phyloP scores from a whole-genome alignment of 2,329 filamentous ascomycete species.

The Epichloe sylvatica region DNA sequence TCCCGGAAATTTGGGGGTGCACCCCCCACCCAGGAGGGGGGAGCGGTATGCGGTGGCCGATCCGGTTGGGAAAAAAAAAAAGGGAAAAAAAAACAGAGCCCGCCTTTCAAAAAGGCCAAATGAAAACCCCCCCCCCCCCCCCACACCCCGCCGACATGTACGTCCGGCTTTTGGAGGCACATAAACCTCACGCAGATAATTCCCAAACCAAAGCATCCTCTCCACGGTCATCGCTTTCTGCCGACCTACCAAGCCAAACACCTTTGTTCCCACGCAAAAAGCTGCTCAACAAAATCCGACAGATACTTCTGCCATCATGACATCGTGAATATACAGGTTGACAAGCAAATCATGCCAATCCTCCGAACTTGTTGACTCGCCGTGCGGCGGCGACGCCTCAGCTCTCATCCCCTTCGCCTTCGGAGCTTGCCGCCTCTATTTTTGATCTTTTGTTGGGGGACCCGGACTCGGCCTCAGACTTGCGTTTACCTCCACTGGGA shows the following conservation, averaged over 20 bases:
- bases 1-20: too few relatives aligned
- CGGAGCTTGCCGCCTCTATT: slow-evolving; percentile 30
- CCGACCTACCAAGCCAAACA: slow-evolving; percentile 2
- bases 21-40: too few relatives aligned
- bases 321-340: slow-evolving; percentile 20
- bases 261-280: slow-evolving; percentile 8
- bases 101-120: too few relatives aligned
- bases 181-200: not conserved
- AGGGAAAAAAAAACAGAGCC: too few relatives aligned
- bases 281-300: slow-evolving; percentile 5
- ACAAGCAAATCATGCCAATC: slow-evolving; percentile 1
- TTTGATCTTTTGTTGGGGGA: slow-evolving; percentile 43
- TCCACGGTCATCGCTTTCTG: not conserved
- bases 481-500: slow-evolving; percentile 41
- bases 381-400: not conserved
- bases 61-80: too few relatives aligned
- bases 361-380: not conserved
- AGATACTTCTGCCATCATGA: slow-evolving; percentile 19
- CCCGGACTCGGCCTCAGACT: slow-evolving; percentile 37
- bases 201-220: not conserved
- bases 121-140: too few relatives aligned
- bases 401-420: slow-evolving; percentile 20
- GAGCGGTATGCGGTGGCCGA: too few relatives aligned
- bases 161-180: not conserved
- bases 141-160: not conserved